These are phyloP conservation scores for Eucalyptus polybractea DNA, from an alignment of 345 rosid species.

Conservation along the genomic window DNA sequence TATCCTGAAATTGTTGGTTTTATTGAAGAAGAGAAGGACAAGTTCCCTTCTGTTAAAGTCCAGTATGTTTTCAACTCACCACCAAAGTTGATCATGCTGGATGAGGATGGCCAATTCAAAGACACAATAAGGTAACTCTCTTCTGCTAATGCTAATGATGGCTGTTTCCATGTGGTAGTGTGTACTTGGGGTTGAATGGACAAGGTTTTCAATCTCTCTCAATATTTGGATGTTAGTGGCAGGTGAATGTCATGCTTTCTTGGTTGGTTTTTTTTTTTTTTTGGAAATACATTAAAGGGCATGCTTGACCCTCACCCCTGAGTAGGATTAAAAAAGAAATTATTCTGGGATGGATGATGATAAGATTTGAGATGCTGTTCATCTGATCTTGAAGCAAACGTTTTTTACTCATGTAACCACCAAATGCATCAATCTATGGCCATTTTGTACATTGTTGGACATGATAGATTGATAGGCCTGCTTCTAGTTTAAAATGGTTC, in stretches of 20 bases:
- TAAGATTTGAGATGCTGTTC: not conserved
- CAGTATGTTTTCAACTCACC: conserved; percentile 87
- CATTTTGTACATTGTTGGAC: not conserved
- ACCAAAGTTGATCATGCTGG: conserved; percentile 84
- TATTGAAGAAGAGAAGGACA: conserved; percentile 86
- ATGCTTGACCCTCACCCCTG: not conserved
- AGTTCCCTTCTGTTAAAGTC: conserved; percentile 57
- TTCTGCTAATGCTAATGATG: not conserved
- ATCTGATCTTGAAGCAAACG: not conserved
- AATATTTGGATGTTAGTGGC: not conserved
- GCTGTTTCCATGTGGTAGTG: not conserved
- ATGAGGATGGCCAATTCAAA: conserved; percentile 61
- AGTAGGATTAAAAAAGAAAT: not conserved
- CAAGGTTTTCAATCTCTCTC: not conserved
- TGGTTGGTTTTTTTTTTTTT: not conserved
- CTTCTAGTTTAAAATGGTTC: not conserved
- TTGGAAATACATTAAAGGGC: not conserved
- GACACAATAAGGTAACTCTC: conserved; percentile 53
- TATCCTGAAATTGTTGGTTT: conserved; percentile 87
- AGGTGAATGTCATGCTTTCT: not conserved
- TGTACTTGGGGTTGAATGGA: not conserved
- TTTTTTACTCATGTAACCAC: not conserved
- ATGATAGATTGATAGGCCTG: not conserved
- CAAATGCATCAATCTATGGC: not conserved
- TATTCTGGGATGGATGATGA: not conserved